Evolutionary conservation across 208 protist species (phyloP).

Genomic region (Acanthamoeba triangularis): DNA sequence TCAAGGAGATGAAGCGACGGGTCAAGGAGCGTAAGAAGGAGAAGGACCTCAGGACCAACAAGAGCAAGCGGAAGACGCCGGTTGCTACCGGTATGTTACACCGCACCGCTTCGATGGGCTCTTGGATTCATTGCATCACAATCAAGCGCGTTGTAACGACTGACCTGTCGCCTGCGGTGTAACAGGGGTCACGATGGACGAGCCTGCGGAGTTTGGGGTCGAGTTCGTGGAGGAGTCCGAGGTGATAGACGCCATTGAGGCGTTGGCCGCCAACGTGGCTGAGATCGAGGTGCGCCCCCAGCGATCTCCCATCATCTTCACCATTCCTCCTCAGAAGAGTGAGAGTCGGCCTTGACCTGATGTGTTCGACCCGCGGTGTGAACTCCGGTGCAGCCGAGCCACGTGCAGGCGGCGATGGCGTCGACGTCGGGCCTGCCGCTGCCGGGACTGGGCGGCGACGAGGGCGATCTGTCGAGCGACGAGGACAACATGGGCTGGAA

Average conservation of each 20-base stretch:
- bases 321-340: not conserved
- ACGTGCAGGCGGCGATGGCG: slow-evolving; percentile 34
- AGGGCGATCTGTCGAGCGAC: slow-evolving; percentile 45
- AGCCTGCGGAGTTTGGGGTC: not conserved
- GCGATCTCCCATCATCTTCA: not conserved
- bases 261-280: not conserved
- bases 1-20: slow-evolving; percentile 74
- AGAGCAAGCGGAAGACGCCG: not conserved
- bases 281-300: not conserved
- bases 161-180: not conserved
- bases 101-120: no score
- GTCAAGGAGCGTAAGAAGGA: slow-evolving; percentile 62
- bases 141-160: not conserved
- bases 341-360: not conserved
- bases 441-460: not conserved
- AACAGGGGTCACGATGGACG: not conserved
- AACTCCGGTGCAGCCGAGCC: slow-evolving; percentile 2
- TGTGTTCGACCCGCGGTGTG: not conserved
- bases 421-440: slow-evolving; percentile 54
- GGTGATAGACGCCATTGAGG: slow-evolving; percentile 58
- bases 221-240: slow-evolving; percentile 67
- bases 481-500: slow-evolving; percentile 65
- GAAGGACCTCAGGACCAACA: slow-evolving; percentile 14
- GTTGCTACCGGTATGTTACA: not conserved
- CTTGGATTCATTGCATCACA: no score